Percentiles rank a stretch among this genome's conserved stretches.
These are phyloP conservation scores for Rosa rugosa DNA, from an alignment of 306 rosid species.

Conservation along the genomic window DNA sequence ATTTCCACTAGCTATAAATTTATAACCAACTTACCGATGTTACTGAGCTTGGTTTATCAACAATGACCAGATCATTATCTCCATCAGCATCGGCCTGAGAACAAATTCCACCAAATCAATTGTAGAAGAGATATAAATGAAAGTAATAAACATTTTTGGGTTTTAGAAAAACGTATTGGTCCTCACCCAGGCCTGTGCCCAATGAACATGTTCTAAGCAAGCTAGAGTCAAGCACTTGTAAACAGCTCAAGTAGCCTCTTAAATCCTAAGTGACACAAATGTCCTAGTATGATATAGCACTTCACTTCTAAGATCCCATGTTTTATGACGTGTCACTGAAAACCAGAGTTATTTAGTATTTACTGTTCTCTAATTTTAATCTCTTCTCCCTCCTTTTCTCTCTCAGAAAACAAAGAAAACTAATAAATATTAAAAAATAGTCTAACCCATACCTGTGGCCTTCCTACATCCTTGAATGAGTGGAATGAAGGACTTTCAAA, in stretches of 20 bases:
- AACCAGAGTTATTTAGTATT: background rate
- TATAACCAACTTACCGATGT: slow-evolving; percentile 47
- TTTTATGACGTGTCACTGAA: background rate
- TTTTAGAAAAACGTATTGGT: background rate
- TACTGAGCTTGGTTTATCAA: slow-evolving; percentile 36
- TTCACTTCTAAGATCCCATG: background rate
- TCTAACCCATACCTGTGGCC: slow-evolving; percentile 54
- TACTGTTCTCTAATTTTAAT: slow-evolving; percentile 4
- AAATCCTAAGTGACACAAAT: slow-evolving; percentile 8
- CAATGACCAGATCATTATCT: slow-evolving; percentile 40
- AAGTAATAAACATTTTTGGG: background rate
- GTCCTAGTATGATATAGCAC: slow-evolving; percentile 5
- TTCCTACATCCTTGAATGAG: slow-evolving; percentile 64
- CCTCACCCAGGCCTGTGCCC: background rate
- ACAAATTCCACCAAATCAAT: slow-evolving; percentile 30
- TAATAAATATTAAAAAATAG: background rate
- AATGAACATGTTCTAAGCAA: slow-evolving; percentile 27
- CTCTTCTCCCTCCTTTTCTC: slow-evolving; percentile 17
- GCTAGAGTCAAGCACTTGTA: slow-evolving; percentile 3
- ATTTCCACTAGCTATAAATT: background rate
- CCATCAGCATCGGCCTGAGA: slow-evolving; percentile 55
- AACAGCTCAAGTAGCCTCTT: slow-evolving; percentile 11
- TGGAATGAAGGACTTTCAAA: slow-evolving; percentile 73
- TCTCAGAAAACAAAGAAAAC: slow-evolving; percentile 13
- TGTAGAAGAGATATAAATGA: slow-evolving; percentile 5